Evolutionary conservation across 495 filamentous ascomycete genomes (phyloP).

Genomic region (Neurospora sp.): DNA sequence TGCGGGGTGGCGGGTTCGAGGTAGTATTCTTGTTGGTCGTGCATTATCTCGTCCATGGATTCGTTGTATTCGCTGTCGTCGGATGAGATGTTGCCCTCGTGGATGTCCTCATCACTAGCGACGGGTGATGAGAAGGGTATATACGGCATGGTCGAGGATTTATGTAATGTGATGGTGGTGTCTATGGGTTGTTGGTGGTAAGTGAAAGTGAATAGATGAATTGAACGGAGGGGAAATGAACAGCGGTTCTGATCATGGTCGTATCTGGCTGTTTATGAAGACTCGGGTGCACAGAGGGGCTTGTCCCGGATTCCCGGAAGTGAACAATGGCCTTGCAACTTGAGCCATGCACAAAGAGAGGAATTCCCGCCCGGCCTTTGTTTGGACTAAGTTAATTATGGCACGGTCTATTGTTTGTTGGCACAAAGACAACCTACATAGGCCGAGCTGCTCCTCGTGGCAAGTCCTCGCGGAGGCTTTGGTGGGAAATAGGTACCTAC

Average conservation of each 20-base stretch:
- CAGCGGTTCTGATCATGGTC: too few species aligned
- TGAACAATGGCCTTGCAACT: background rate
- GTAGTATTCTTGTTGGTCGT: background rate
- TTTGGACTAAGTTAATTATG: background rate
- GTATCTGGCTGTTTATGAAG: background rate
- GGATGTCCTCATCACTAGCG: too few species aligned
- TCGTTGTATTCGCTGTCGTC: background rate
- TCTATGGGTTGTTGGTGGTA: too few species aligned
- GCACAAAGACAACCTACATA: background rate
- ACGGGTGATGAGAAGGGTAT: background rate
- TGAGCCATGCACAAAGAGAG: background rate
- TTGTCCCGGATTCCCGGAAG: background rate
- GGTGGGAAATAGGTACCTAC: too few species aligned
- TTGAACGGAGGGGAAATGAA: background rate
- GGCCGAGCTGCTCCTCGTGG: too few species aligned
- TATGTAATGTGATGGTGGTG: too few species aligned
- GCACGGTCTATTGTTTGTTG: background rate
- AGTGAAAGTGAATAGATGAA: background rate
- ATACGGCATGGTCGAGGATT: background rate
- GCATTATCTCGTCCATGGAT: background rate
- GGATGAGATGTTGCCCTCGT: background rate
- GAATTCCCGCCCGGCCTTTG: background rate
- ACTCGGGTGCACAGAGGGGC: background rate
- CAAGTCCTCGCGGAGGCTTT: too few species aligned
- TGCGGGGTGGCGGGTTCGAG: background rate